Evolutionary conservation across 352 stramenopile species (phyloP), one percentile per base, ranked within the genome.

Genomic region (Globisporangium spinosum): DNA sequence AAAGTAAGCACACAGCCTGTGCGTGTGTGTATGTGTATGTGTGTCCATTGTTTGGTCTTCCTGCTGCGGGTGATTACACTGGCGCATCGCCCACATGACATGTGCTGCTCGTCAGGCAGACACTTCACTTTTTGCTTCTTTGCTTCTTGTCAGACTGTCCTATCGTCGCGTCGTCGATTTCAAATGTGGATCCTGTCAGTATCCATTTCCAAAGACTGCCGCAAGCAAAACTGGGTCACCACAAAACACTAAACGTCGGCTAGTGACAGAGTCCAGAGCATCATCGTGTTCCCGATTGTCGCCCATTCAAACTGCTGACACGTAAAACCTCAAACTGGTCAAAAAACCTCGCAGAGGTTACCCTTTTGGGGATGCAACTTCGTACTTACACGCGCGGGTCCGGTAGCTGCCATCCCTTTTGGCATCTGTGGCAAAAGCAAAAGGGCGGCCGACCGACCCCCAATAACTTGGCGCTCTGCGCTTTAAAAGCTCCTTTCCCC

Each of bases 401-500:
- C 40, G 6, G 17, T 49, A 49, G 17, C 15, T 20, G 5, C 40
- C 15, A 22, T 9, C 13, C 12, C 12, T 13, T 20, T 49, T 49
- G 40, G 38, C 38, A 47, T 47, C 12, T 51, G 43, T 9, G 43
- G 43, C 43, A 51, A 58, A 63, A 53, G 17, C 59, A 64, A 65
- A 65, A 65, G 60, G 60, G 60, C 60, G 59, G 40, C 25, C 22
- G 38, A 35, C 56, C 25, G 29, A 54, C 34, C 51, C 32, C 61
- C 51, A 62, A 56, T 53, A 68, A 49, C 38, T 61, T 43, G 38
- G 17, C 60, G 53, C 53, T 29, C 55, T 22, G 15, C 55, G 55
- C 55, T 40, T 29, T 56, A 32, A 23, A 65, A 58, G 60, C 45
- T 54, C 60, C 45, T 65, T 65, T 40, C 60, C 34, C 22, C 60